Base-by-base conservation (phyloP, 2,329 filamentous ascomycete genomes). In the Didymella glomerata region DNA sequence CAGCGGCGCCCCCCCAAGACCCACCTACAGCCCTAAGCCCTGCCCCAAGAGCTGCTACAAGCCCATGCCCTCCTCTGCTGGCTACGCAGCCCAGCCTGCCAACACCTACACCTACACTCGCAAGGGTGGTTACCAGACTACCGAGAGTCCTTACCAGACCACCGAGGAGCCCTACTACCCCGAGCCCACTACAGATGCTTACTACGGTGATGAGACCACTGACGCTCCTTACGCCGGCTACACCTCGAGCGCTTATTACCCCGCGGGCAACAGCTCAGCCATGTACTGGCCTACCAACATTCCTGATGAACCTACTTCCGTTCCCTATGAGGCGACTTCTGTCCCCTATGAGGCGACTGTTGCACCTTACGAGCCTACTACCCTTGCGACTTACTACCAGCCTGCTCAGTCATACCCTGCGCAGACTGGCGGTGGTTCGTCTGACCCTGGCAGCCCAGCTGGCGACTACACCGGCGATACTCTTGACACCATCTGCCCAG, bases 401-500 rank as follows among this genome's bases (percentile, higher is more conserved):
- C 16, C 47, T n/a, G 14, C 32, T 16, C 32, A 49, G 44, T 38
- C 54, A 18, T 44, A 48, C 50, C 32, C 44, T 24, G 27, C 41
- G 27, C 10, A 41, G 27, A 54, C 54, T 13, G 27, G 49, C 34
- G 40, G 51, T 41, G 24, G 34, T 42, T 16, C 24, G 30, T 51
- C 48, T 41, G 36, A 60, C 49, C 41, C 49, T 24, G 46, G 52
- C 10, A 53, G 54, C 49, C 42, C 57, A 27, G 51, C 51, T 22
- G 57, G 57, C 32, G 57, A 57, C 50, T 73, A 54, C 53, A 69
- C 65, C 18, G 67, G 68, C 40, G 54, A 58, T 25, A 65, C 65
- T 3, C 55, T 72, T 16, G 64, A 60, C 5, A 48, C 46, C 11
- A 28, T 70, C 48, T 72, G 68, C 58, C 69, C 67, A 30, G 63